These are phyloP conservation scores for Casuarina cunninghamiana DNA, from an alignment of 306 rosid genomes.

Conservation along the genomic window DNA sequence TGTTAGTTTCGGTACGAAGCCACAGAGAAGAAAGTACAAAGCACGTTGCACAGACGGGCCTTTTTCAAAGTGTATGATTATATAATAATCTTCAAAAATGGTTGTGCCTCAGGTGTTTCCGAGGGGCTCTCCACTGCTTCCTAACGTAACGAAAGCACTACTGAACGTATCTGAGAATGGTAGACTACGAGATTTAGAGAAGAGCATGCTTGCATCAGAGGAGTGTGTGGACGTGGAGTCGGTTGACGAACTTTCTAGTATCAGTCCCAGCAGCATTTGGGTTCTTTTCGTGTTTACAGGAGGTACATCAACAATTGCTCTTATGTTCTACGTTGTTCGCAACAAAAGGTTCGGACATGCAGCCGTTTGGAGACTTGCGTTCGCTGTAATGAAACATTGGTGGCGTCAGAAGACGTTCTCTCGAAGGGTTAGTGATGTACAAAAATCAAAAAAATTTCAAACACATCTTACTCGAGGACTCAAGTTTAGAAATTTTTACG, in stretches of 20 bases:
- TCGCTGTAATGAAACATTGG: conserved; percentile 28
- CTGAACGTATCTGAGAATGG: conserved; percentile 38
- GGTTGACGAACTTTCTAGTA: conserved; percentile 28
- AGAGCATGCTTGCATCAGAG: conserved; percentile 38
- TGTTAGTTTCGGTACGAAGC: too few species aligned
- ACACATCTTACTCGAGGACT: conserved; percentile 3
- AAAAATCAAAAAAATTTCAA: neutral
- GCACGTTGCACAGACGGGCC: neutral
- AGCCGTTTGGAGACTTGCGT: conserved; percentile 21
- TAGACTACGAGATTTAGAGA: conserved; percentile 28
- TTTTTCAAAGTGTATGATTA: neutral
- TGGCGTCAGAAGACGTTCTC: conserved; percentile 18
- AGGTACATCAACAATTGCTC: conserved; percentile 44
- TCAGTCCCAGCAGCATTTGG: conserved; percentile 42
- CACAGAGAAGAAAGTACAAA: neutral
- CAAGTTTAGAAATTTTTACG: conserved; percentile 4
- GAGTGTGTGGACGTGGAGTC: conserved; percentile 23
- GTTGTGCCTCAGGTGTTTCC: conserved; percentile 40
- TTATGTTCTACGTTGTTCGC: conserved; percentile 28
- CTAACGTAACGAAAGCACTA: conserved; percentile 31
- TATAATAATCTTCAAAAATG: neutral
- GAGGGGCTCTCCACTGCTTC: conserved; percentile 36
- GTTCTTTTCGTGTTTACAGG: conserved; percentile 37
- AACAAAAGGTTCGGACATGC: neutral
- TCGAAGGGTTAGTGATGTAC: conserved; percentile 25